Conservation (phyloP, 1,284 basidiomycete species). For the Singerocomus rubriflavus region DNA sequence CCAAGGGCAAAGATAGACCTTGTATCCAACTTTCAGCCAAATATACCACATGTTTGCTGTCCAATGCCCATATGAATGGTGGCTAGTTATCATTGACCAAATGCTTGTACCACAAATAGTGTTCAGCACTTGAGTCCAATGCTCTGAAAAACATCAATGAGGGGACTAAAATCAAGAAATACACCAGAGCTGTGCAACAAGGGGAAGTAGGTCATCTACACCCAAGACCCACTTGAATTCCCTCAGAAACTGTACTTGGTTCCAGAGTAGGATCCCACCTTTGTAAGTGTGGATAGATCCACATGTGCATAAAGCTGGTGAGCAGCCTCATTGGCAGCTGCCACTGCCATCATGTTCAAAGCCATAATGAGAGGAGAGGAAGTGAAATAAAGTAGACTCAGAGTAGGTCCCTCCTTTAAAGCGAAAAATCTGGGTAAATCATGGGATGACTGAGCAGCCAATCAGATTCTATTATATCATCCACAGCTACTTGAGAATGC, state of each 20-base stretch:
- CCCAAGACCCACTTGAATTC: conserved; percentile 64
- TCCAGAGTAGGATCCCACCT: conserved; percentile 44
- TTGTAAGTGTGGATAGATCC: conserved; percentile 58
- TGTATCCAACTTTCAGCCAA: conserved; percentile 71
- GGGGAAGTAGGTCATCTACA: conserved; percentile 57
- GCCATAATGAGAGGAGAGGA: conserved; percentile 17
- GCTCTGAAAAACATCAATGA: conserved; percentile 38
- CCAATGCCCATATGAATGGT: conserved; percentile 68
- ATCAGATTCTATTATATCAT: conserved; percentile 19
- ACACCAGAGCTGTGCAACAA: conserved; percentile 51
- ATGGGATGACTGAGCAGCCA: conserved; percentile 26
- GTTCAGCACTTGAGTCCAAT: conserved; percentile 44
- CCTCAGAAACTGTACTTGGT: conserved; percentile 58
- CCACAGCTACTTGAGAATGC: too few species aligned
- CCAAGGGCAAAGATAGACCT: conserved; percentile 37
- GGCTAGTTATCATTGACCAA: conserved; percentile 44
- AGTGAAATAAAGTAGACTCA: background rate
- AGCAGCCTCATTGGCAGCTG: conserved; percentile 22
- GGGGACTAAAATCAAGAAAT: background rate
- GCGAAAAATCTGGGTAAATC: conserved; percentile 3
- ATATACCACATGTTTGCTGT: conserved; percentile 59
- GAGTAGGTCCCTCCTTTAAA: conserved; percentile 5
- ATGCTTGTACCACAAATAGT: conserved; percentile 50
- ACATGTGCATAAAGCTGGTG: conserved; percentile 53
- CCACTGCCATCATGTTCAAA: conserved; percentile 37